Percentiles rank a stretch among this genome's conserved stretches.
Conservation (phyloP, 768 basidiomycete genomes). For the Boletus coccyginus region DNA sequence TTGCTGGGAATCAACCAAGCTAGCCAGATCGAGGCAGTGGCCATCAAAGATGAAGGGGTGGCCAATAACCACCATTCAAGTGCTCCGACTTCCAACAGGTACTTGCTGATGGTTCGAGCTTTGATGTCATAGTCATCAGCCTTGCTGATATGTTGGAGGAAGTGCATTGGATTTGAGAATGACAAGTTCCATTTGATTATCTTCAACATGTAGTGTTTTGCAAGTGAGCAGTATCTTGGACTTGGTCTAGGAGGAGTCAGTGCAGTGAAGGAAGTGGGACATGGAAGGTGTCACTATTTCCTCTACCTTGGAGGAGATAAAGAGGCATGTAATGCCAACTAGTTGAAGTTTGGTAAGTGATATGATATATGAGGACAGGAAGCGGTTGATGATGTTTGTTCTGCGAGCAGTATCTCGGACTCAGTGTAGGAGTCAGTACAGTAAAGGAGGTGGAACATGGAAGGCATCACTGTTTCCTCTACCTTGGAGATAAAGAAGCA, state of each 20-base stretch:
- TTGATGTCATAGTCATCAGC: too few relatives aligned
- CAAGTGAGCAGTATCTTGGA: slow-evolving; percentile 63
- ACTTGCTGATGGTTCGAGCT: slow-evolving; percentile 67
- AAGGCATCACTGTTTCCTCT: too few relatives aligned
- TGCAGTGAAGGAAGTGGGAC: slow-evolving; percentile 71
- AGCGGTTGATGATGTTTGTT: too few relatives aligned
- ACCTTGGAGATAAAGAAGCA: too few relatives aligned
- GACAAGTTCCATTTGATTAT: slow-evolving; percentile 82
- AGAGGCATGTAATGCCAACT: too few relatives aligned
- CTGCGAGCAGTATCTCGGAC: too few relatives aligned
- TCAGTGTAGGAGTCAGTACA: too few relatives aligned
- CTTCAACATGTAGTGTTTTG: slow-evolving; percentile 83
- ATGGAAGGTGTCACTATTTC: slow-evolving; percentile 58
- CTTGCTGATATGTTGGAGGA: slow-evolving; percentile 70
- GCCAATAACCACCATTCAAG: slow-evolving; percentile 79
- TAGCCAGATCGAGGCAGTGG: slow-evolving; percentile 86
- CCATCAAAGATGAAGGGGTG: slow-evolving; percentile 72
- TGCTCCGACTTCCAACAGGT: slow-evolving; percentile 81
- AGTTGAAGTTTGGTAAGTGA: too few relatives aligned
- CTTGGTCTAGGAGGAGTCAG: slow-evolving; percentile 71
- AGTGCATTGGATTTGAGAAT: slow-evolving; percentile 85
- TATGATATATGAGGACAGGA: too few relatives aligned
- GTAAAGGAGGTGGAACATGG: too few relatives aligned
- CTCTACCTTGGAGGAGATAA: too few relatives aligned
- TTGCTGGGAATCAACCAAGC: slow-evolving; percentile 76